Evolutionary conservation across 305 asterid species (phyloP), one percentile per base, ranked within the genome.

Genomic region (Stenogyne calaminthoides): DNA sequence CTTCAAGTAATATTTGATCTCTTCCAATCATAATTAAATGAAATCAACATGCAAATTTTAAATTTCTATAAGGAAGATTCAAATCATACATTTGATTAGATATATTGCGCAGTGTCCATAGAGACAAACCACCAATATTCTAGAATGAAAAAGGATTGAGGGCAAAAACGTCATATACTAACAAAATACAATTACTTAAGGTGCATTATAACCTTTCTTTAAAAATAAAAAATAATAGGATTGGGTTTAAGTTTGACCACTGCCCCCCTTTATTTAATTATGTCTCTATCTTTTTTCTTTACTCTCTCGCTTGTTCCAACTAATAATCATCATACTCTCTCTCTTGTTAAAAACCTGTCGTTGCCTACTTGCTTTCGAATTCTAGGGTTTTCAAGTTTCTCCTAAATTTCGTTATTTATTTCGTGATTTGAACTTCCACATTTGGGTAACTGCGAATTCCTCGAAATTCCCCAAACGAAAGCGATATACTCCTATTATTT

Each of bases 321-420:
- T 64, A 42, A 65, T 42, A 49, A 51, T 51, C 70, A 65, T 44
- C 55, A 37, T 8, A 69, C 65, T 34, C 55, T 29, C 49, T 25
- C 9, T 12, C 55, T 6, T 40, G 29, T 32, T 37, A 37, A 16
- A 68, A 36, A 54, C 39, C 63, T 12, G n/a, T 22, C 34, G 34
- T 29, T 29, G 34, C 34, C 4, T 29, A 29, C 36, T 2, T 3
- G 29, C 52, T 2, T 34, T 56, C 12, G 52, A 27, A 29, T 51
- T 51, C 75, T 70, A 57, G 75, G 67, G 75, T 20, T 70, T 57
- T 8, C 56, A 37, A 20, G 74, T 42, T 69, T 56, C 49, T 54
- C 74, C 65, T 3, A 58, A 69, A 70, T 19, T 19, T 7, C 10
- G 20, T 3, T 20, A 1, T 29, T 9, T 18, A 4, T 42, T 56